Evolutionary conservation across 2,329 filamentous ascomycete genomes (phyloP).

Genomic region (Parastagonospora avenae): DNA sequence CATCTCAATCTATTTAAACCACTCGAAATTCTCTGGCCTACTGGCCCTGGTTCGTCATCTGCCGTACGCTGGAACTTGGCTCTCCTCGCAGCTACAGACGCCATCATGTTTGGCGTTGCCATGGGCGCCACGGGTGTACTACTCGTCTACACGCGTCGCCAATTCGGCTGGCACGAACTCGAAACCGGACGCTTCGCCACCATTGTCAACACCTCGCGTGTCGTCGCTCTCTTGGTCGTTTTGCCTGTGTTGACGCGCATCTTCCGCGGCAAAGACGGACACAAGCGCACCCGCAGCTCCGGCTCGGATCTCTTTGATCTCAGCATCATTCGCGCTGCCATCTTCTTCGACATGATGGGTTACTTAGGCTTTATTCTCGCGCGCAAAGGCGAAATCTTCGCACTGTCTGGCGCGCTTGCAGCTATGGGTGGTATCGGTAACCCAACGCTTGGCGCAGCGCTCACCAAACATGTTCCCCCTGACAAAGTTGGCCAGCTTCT

Average conservation of each 20-base stretch:
- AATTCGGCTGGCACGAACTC: constrained; percentile 81
- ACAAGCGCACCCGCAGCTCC: constrained; percentile 46
- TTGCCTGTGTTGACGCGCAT: constrained; percentile 79
- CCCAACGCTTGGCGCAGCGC: constrained; percentile 79
- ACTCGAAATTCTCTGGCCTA: constrained; percentile 77
- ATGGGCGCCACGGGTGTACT: constrained; percentile 83
- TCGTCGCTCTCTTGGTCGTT: constrained; percentile 73
- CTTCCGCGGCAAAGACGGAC: constrained; percentile 63
- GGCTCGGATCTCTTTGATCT: constrained; percentile 83
- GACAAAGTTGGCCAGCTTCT: constrained; percentile 85
- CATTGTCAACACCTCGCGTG: constrained; percentile 75
- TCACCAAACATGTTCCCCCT: constrained; percentile 89
- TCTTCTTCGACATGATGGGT: constrained; percentile 77
- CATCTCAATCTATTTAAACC: constrained; percentile 73
- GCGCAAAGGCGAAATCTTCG: constrained; percentile 67
- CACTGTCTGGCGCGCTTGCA: constrained; percentile 72
- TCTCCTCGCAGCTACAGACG: constrained; percentile 78
- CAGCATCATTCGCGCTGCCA: constrained; percentile 72
- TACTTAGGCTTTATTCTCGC: constrained; percentile 75
- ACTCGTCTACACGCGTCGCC: constrained; percentile 79
- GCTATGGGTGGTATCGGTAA: constrained; percentile 83
- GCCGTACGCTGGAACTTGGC: constrained; percentile 80
- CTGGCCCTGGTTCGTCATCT: constrained; percentile 64
- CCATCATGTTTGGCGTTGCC: constrained; percentile 77
- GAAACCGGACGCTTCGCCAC: constrained; percentile 83